A percentile compares a stretch with the other conserved stretches of the same genome.
phyloP scores from a whole-genome alignment of 2,329 filamentous ascomycete genomes.

The Stemphylium beticola region DNA sequence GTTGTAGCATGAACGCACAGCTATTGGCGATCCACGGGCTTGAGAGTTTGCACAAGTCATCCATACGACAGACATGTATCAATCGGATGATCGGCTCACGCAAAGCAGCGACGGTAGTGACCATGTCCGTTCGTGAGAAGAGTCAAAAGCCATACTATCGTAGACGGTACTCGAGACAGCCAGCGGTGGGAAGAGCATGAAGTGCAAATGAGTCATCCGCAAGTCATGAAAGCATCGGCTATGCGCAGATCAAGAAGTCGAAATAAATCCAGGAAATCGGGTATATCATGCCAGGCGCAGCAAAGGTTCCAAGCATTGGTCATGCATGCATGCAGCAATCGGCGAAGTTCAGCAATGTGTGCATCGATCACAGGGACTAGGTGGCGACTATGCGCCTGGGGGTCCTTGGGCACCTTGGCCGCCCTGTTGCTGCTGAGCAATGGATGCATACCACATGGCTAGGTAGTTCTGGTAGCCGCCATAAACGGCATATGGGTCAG shows the following conservation, averaged over 20 bases:
- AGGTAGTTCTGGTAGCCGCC: conserved; percentile 83
- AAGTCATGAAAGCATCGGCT: conserved; percentile 22
- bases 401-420: conserved; percentile 39
- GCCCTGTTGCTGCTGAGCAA: conserved; percentile 59
- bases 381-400: conserved; percentile 44
- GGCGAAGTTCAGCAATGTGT: conserved; percentile 44
- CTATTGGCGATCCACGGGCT: not conserved
- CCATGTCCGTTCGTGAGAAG: not conserved
- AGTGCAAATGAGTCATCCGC: conserved; percentile 31
- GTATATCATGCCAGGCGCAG: conserved; percentile 35
- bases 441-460: conserved; percentile 79
- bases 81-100: conserved; percentile 20
- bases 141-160: conserved; percentile 10
- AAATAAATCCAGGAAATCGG: conserved; percentile 22
- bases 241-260: conserved; percentile 31
- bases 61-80: conserved; percentile 17
- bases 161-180: conserved; percentile 5
- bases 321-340: conserved; percentile 49
- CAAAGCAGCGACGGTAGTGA: conserved; percentile 16
- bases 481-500: conserved; percentile 72
- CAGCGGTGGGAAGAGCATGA: conserved; percentile 12
- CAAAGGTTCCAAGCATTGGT: conserved; percentile 35
- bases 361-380: conserved; percentile 43
- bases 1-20: not conserved
- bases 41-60: conserved; percentile 12